These are phyloP conservation scores for Neoarthrinium moseri DNA, from an alignment of 2,329 filamentous ascomycete species.

Conservation along the genomic window DNA sequence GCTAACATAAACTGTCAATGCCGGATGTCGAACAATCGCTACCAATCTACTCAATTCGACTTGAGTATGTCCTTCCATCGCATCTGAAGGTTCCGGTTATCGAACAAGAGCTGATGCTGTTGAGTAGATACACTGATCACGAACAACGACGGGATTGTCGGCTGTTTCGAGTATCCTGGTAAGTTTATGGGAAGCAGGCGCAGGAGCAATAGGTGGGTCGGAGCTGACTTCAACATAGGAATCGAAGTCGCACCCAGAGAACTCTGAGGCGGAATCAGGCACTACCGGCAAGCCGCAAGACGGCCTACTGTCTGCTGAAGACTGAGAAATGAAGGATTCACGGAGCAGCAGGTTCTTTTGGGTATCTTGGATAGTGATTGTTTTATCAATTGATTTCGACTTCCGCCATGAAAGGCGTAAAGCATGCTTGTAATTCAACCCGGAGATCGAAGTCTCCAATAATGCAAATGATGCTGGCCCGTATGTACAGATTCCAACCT, in stretches of 20 bases:
- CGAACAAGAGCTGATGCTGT: no score
- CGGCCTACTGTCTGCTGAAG: no score
- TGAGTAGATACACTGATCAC: conserved; percentile 10
- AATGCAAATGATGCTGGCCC: neutral
- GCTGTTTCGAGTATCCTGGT: conserved; percentile 11
- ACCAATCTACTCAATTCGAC: conserved; percentile 2
- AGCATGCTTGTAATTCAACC: neutral
- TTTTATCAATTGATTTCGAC: neutral
- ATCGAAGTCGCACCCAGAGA: conserved; percentile 1
- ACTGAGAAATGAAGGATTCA: no score
- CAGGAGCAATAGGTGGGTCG: no score
- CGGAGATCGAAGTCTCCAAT: neutral
- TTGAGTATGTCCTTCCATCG: conserved; percentile 2
- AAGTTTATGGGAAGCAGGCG: no score
- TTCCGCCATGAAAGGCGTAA: neutral
- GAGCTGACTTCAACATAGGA: neutral
- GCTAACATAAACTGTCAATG: conserved; percentile 6
- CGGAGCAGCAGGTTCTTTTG: neutral
- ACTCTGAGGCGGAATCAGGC: no score
- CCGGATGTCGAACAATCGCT: neutral
- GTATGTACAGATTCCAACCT: conserved; percentile 7
- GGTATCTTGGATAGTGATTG: neutral
- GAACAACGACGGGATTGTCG: conserved; percentile 10
- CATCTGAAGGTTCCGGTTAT: neutral
- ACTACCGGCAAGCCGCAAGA: no score